Evolutionary conservation across 2,329 filamentous ascomycete species (phyloP).

Genomic region (Balansia obtecta): DNA sequence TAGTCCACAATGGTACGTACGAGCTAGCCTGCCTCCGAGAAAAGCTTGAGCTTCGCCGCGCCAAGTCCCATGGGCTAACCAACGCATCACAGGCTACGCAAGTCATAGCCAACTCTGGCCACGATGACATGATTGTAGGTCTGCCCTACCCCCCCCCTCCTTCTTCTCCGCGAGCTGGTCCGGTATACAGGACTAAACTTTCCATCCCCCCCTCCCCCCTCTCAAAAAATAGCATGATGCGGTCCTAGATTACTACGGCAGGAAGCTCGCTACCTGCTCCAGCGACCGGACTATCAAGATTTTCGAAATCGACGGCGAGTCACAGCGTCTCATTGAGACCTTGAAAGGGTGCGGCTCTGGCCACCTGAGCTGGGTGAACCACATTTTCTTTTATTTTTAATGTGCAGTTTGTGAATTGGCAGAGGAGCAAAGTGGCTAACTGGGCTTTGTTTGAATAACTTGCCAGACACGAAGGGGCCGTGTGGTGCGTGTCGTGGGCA

Average conservation of each 20-base stretch:
- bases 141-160: conserved; percentile 14
- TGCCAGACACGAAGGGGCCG: conserved; percentile 80
- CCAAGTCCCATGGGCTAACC: conserved; percentile 13
- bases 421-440: too few relatives aligned
- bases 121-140: conserved; percentile 99
- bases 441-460: neutral
- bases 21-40: neutral
- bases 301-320: conserved; percentile 91
- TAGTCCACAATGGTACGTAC: conserved; percentile 4
- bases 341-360: conserved; percentile 61
- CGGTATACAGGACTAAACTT: neutral
- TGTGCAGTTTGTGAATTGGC: too few relatives aligned
- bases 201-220: neutral
- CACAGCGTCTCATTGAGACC: conserved; percentile 81
- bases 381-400: too few relatives aligned
- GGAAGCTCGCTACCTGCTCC: conserved; percentile 90
- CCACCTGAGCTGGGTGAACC: too few relatives aligned
- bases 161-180: neutral
- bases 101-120: conserved; percentile 38
- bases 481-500: conserved; percentile 97
- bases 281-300: conserved; percentile 99
- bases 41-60: neutral
- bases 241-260: conserved; percentile 95
- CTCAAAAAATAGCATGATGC: conserved; percentile 70
- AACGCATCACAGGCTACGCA: conserved; percentile 24